Evolutionary conservation across 306 rosid genomes (phyloP).

Genomic region (Nissolia schottii): DNA sequence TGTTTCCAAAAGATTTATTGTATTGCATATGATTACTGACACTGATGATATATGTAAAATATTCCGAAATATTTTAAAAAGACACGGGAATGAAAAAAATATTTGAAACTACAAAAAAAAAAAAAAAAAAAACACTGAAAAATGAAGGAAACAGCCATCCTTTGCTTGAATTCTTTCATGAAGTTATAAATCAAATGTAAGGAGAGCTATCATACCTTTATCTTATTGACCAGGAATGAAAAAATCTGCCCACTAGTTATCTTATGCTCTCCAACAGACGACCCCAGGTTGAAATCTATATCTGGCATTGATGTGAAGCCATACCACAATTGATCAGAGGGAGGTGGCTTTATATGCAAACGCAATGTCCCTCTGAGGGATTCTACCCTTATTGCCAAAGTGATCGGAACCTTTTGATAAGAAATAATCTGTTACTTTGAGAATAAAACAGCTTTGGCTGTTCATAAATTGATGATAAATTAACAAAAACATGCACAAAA

Average conservation of each 20-base stretch:
- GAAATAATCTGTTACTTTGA: constrained; percentile 30
- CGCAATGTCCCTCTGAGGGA: constrained; percentile 83
- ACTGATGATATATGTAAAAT: not conserved
- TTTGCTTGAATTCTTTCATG: not conserved
- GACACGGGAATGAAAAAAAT: not conserved
- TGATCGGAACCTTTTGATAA: constrained; percentile 74
- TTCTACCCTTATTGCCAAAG: constrained; percentile 67
- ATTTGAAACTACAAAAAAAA: constrained; percentile 11
- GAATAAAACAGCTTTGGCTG: not conserved
- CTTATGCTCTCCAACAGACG: constrained; percentile 79
- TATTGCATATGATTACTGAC: not conserved
- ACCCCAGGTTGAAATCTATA: constrained; percentile 72
- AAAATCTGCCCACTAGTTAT: constrained; percentile 62
- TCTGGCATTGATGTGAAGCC: constrained; percentile 93
- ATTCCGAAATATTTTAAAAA: not conserved
- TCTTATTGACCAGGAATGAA: constrained; percentile 51
- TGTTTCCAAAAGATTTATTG: not conserved
- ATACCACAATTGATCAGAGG: constrained; percentile 90
- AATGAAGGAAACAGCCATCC: not conserved
- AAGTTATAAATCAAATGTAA: constrained; percentile 10
- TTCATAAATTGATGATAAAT: not conserved
- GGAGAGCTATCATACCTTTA: constrained; percentile 61
- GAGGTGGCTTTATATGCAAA: constrained; percentile 95
- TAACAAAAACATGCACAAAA: constrained; percentile 9
- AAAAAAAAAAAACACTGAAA: not conserved